Evolutionary conservation across 2,329 filamentous ascomycete genomes (phyloP).

Genomic region (Talaromyces sp.): DNA sequence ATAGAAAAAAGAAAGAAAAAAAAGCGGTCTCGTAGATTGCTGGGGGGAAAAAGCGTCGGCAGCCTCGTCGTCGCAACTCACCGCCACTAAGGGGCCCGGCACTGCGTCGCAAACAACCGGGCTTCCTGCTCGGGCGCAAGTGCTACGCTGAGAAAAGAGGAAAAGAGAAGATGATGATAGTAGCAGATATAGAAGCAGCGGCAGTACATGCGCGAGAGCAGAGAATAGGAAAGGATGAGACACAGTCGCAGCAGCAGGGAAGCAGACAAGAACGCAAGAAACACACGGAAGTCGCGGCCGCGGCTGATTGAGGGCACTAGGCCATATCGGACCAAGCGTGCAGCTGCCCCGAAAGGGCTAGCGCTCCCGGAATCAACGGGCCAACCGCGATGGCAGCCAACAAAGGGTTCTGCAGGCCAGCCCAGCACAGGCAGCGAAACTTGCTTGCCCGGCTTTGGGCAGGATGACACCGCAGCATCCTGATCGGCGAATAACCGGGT

Average conservation of each 20-base stretch:
- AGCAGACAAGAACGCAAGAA: background rate
- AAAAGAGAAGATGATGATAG: background rate
- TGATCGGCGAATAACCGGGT: background rate
- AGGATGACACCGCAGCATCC: background rate
- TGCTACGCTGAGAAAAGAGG: slow-evolving; percentile 1
- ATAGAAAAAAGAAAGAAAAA: background rate
- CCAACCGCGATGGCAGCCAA: background rate
- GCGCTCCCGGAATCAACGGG: slow-evolving; percentile 20
- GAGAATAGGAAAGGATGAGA: background rate
- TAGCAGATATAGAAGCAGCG: slow-evolving; percentile 5
- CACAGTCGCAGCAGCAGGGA: background rate
- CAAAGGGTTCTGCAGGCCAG: background rate
- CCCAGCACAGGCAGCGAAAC: background rate
- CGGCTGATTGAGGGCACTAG: slow-evolving; percentile 21
- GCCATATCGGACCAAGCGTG: slow-evolving; percentile 17
- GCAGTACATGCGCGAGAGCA: background rate
- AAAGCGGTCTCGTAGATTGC: background rate
- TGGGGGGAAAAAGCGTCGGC: background rate
- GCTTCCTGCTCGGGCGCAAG: slow-evolving; percentile 27
- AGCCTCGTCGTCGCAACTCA: slow-evolving; percentile 22
- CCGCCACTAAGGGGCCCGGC: slow-evolving; percentile 26
- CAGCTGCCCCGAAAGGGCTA: slow-evolving; percentile 24
- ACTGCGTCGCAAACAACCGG: slow-evolving; percentile 31
- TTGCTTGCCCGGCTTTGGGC: background rate
- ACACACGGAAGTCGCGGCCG: slow-evolving; percentile 1